These are phyloP conservation scores for Blastobotrys ciferrii DNA, from an alignment of 1,139 yeast species.

Conservation along the genomic window DNA sequence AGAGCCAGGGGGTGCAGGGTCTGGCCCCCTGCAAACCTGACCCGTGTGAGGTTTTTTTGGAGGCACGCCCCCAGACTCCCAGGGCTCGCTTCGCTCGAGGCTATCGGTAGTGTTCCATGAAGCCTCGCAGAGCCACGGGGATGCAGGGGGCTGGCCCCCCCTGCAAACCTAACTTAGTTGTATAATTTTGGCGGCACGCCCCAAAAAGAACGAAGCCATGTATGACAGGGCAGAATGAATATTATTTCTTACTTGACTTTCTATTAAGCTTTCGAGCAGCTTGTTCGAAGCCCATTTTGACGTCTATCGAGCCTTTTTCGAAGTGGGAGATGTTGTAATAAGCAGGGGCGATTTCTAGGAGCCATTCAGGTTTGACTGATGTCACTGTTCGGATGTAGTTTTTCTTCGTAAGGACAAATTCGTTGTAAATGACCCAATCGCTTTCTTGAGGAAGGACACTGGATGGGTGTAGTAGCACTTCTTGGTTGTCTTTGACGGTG, in stretches of 20 bases:
- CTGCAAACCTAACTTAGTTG: too few relatives aligned
- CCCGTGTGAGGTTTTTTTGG: too few relatives aligned
- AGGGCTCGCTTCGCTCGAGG: too few relatives aligned
- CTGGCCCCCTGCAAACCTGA: too few relatives aligned
- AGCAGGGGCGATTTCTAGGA: conserved; percentile 80
- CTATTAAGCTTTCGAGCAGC: conserved; percentile 40
- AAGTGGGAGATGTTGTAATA: conserved; percentile 76
- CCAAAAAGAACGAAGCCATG: too few relatives aligned
- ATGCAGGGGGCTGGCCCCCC: too few relatives aligned
- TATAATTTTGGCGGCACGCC: too few relatives aligned
- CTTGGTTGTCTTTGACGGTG: conserved; percentile 94
- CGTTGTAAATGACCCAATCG: conserved; percentile 94
- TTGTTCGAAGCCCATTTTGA: conserved; percentile 73
- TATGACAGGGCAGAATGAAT: too few relatives aligned
- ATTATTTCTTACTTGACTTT: conserved; percentile 10
- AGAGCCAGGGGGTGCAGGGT: too few relatives aligned
- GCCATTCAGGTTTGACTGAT: conserved; percentile 88
- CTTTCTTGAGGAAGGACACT: conserved; percentile 82
- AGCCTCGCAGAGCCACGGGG: too few relatives aligned
- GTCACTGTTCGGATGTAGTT: conserved; percentile 95
- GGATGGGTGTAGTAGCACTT: conserved; percentile 88
- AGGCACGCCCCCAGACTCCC: too few relatives aligned
- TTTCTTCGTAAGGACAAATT: conserved; percentile 88
- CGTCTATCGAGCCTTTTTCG: conserved; percentile 65
- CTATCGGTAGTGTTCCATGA: too few relatives aligned